These are phyloP conservation scores for Lepiota brunneoincarnata DNA, from an alignment of 768 basidiomycete genomes.

Conservation along the genomic window DNA sequence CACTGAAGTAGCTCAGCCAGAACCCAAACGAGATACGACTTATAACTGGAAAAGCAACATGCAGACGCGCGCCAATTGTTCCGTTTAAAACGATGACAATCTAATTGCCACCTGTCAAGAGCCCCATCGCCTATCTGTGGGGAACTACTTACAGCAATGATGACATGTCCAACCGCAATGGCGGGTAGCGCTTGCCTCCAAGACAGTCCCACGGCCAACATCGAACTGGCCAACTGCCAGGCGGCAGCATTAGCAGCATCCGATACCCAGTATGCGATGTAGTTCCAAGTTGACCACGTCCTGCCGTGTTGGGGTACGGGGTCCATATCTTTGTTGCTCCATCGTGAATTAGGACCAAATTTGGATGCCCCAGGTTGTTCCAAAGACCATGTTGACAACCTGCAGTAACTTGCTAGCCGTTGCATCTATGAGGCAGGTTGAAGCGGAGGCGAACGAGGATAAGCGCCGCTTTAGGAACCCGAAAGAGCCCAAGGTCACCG, in stretches of 20 bases:
- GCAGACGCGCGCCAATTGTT: constrained; percentile 72
- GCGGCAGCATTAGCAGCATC: constrained; percentile 45
- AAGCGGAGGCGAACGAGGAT: too few species aligned
- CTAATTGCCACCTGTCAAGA: constrained; percentile 14
- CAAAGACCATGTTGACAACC: constrained; percentile 45
- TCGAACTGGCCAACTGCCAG: constrained; percentile 70
- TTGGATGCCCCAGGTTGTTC: constrained; percentile 49
- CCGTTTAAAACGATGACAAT: constrained; percentile 74
- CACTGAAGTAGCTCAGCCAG: constrained; percentile 86
- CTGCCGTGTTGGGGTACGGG: constrained; percentile 58
- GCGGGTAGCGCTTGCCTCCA: constrained; percentile 71
- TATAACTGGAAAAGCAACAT: constrained; percentile 73
- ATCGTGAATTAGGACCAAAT: constrained; percentile 56
- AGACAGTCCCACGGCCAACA: constrained; percentile 72
- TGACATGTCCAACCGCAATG: constrained; percentile 68
- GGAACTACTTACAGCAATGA: constrained; percentile 50
- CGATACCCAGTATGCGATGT: constrained; percentile 59
- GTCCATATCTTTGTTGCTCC: constrained; percentile 79
- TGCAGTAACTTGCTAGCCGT: constrained; percentile 15
- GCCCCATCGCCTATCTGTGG: neutral
- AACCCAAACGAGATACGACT: constrained; percentile 87
- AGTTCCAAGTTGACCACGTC: constrained; percentile 71
- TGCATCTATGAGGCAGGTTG: neutral
- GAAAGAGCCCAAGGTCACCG: too few species aligned
- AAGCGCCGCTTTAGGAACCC: too few species aligned